Percentiles rank a stretch among this genome's conserved stretches.
phyloP scores from a whole-genome alignment of 257 asterid species.

The Solanum ahanhuiri region DNA sequence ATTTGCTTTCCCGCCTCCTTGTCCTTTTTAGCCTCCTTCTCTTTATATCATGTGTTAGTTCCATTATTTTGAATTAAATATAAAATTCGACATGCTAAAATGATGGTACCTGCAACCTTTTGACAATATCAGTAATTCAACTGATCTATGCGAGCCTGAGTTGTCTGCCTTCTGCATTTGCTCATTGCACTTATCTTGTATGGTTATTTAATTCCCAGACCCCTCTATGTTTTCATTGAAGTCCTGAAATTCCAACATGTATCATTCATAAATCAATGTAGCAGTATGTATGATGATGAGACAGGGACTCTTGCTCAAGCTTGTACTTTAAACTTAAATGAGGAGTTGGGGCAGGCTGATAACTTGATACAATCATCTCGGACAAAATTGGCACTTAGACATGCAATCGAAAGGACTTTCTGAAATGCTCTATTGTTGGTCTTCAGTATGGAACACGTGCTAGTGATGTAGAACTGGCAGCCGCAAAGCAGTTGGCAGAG shows the following conservation, averaged over 20 bases:
- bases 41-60: no score
- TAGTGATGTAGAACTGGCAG: conserved; percentile 88
- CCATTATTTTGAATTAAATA: no score
- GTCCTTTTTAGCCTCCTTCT: no score
- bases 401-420: conserved; percentile 91
- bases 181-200: conserved; percentile 82
- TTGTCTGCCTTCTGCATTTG: conserved; percentile 36
- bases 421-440: conserved; percentile 91
- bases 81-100: no score
- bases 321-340: conserved; percentile 79
- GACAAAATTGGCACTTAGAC: conserved; percentile 93
- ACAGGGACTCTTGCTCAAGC: conserved; percentile 86
- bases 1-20: no score
- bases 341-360: conserved; percentile 83
- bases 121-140: no score
- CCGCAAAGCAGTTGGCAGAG: conserved; percentile 67
- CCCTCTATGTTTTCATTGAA: conserved; percentile 86
- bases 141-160: no score
- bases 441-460: conserved; percentile 3
- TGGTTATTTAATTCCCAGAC: conserved; percentile 84
- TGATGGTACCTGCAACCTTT: no score
- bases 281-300: conserved; percentile 77
- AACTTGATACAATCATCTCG: conserved; percentile 45
- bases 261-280: conserved; percentile 62
- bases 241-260: conserved; percentile 87